Evolutionary conservation across 768 basidiomycete genomes (phyloP).

Genomic region (Hemileccinum impolitum): DNA sequence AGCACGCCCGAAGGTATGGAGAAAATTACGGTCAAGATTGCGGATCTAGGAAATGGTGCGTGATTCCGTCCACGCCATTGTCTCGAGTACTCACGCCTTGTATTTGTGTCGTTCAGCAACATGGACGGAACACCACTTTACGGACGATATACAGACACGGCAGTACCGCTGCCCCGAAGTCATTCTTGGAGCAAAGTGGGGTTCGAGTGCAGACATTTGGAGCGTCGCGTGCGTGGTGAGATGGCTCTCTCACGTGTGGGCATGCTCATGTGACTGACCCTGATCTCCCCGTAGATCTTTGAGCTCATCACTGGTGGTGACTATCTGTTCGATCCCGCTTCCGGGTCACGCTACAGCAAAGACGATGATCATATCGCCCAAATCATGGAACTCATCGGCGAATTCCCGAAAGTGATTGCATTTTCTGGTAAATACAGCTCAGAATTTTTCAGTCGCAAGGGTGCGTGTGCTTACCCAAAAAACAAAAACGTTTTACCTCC

Average conservation of each 20-base stretch:
- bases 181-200: slow-evolving; percentile 95
- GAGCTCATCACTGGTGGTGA: slow-evolving; percentile 96
- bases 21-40: slow-evolving; percentile 97
- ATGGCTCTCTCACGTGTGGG: slow-evolving; percentile 8
- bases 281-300: slow-evolving; percentile 58
- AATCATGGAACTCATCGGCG: slow-evolving; percentile 93
- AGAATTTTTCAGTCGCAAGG: slow-evolving; percentile 96
- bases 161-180: slow-evolving; percentile 98
- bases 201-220: slow-evolving; percentile 94
- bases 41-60: slow-evolving; percentile 93
- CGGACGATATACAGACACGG: slow-evolving; percentile 96
- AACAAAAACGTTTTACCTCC: too few species aligned
- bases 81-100: slow-evolving; percentile 1
- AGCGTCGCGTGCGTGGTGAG: slow-evolving; percentile 90
- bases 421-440: slow-evolving; percentile 89
- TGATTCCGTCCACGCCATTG: slow-evolving; percentile 1
- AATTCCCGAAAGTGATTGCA: slow-evolving; percentile 79
- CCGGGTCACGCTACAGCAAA: slow-evolving; percentile 92
- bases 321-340: slow-evolving; percentile 96
- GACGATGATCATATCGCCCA: slow-evolving; percentile 98
- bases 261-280: slow-evolving; percentile 1
- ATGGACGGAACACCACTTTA: slow-evolving; percentile 94
- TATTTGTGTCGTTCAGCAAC: slow-evolving; percentile 45
- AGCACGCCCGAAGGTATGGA: slow-evolving; percentile 41
- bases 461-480: slow-evolving; percentile 38